Evolutionary conservation across 1,139 yeast species (phyloP).

Genomic region (Candida albicans): DNA sequence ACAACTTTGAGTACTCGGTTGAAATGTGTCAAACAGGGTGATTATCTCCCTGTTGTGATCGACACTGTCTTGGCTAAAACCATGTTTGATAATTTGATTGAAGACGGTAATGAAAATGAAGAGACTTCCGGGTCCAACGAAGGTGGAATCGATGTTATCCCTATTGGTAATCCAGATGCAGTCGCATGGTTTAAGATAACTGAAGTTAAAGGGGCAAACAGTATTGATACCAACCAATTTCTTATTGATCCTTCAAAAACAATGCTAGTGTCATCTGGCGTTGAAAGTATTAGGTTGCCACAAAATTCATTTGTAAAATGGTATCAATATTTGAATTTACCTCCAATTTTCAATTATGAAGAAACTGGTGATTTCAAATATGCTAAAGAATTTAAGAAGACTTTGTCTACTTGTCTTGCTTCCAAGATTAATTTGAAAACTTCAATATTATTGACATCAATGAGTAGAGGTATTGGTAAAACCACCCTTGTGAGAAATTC

Average conservation of each 20-base stretch:
- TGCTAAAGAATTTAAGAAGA: slow-evolving; percentile 53
- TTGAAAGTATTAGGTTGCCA: slow-evolving; percentile 42
- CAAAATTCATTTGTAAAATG: slow-evolving; percentile 40
- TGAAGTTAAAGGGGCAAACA: slow-evolving; percentile 37
- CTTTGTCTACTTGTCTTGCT: slow-evolving; percentile 46
- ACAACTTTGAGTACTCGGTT: slow-evolving; percentile 56
- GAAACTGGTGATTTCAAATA: slow-evolving; percentile 37
- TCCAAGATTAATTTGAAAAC: slow-evolving; percentile 51
- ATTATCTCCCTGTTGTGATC: slow-evolving; percentile 73
- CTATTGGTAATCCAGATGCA: slow-evolving; percentile 65
- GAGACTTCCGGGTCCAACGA: slow-evolving; percentile 24
- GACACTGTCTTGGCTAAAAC: slow-evolving; percentile 70
- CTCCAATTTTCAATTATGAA: slow-evolving; percentile 38
- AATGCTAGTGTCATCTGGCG: slow-evolving; percentile 67
- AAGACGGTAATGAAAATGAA: slow-evolving; percentile 15
- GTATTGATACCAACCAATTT: slow-evolving; percentile 44
- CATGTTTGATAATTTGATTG: slow-evolving; percentile 40
- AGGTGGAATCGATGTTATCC: slow-evolving; percentile 40
- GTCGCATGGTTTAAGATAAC: slow-evolving; percentile 82
- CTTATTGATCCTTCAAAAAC: slow-evolving; percentile 66
- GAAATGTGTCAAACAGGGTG: slow-evolving; percentile 62
- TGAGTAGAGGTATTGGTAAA: slow-evolving; percentile 80
- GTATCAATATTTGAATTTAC: slow-evolving; percentile 47
- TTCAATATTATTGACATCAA: slow-evolving; percentile 64
- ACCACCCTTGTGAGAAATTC: slow-evolving; percentile 58